phyloP scores from a whole-genome alignment of 2,329 filamentous ascomycete species.

The Aspergillus tamarii region DNA sequence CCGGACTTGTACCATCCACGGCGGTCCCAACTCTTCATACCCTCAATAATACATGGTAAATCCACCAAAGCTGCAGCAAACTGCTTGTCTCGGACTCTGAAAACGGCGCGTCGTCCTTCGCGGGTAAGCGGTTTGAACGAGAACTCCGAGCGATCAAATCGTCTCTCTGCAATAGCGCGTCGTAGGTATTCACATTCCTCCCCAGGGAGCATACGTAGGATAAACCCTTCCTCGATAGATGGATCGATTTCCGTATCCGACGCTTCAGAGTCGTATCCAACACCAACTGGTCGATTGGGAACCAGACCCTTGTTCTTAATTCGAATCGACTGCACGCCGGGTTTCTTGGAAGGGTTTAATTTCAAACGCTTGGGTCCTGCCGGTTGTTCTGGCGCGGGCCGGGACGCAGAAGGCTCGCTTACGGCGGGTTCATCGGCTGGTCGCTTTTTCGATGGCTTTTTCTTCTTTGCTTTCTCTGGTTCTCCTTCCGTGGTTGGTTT shows the following conservation, averaged over 20 bases:
- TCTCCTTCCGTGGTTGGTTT: conserved; percentile 28
- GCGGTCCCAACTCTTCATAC: conserved; percentile 91
- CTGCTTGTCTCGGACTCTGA: conserved; percentile 69
- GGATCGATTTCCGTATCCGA: conserved; percentile 88
- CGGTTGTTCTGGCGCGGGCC: conserved; percentile 21
- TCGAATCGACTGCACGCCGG: conserved; percentile 52
- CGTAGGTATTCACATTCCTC: conserved; percentile 83
- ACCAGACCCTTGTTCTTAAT: conserved; percentile 70
- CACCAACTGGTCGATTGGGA: conserved; percentile 72
- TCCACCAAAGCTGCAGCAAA: conserved; percentile 83
- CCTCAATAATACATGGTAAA: conserved; percentile 83
- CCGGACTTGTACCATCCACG: conserved; percentile 86
- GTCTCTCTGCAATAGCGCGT: conserved; percentile 73
- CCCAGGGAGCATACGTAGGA: conserved; percentile 85
- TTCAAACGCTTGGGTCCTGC: conserved; percentile 44
- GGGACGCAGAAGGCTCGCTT: conserved; percentile 29
- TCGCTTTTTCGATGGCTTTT: conserved; percentile 44
- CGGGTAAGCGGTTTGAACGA: conserved; percentile 73
- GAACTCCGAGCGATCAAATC: conserved; percentile 79
- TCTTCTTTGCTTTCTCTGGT: conserved; percentile 36
- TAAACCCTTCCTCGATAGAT: conserved; percentile 83
- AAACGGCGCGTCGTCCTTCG: conserved; percentile 72
- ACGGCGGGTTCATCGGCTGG: conserved; percentile 33
- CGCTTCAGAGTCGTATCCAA: conserved; percentile 95
- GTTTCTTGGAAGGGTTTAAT: conserved; percentile 42